phyloP scores from a whole-genome alignment of 306 rosid species.

The Hippophae tibetana region DNA sequence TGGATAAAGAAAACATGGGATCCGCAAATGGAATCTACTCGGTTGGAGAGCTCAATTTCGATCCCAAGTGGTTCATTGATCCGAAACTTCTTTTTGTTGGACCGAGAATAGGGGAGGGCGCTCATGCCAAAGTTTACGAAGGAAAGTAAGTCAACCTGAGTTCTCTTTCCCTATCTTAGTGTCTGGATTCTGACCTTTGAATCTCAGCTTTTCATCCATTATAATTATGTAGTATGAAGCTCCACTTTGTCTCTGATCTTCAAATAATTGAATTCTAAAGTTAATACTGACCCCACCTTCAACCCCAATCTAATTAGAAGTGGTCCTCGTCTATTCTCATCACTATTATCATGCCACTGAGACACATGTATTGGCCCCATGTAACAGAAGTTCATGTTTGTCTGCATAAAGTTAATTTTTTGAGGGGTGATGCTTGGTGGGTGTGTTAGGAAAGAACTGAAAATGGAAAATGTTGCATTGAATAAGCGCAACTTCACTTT shows the following conservation, averaged over 20 bases:
- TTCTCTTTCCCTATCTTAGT: neutral
- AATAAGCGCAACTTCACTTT: neutral
- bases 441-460: constrained; percentile 5
- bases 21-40: constrained; percentile 83
- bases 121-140: constrained; percentile 86
- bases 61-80: constrained; percentile 77
- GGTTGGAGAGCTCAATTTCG: constrained; percentile 53
- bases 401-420: neutral
- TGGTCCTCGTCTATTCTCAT: neutral
- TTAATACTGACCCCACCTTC: neutral
- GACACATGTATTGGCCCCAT: too few relatives aligned
- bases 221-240: neutral
- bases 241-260: constrained; percentile 9
- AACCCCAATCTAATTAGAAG: neutral
- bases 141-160: constrained; percentile 83
- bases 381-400: neutral
- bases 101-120: constrained; percentile 90
- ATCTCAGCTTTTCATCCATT: constrained; percentile 1
- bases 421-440: constrained; percentile 5
- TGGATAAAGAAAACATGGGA: constrained; percentile 47
- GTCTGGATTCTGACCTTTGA: constrained; percentile 8
- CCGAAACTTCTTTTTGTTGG: constrained; percentile 87
- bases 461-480: neutral
- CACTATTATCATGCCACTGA: too few relatives aligned
- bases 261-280: neutral